Conservation (phyloP, 805 yeast genomes). For the Wickerhamiella cacticola region DNA sequence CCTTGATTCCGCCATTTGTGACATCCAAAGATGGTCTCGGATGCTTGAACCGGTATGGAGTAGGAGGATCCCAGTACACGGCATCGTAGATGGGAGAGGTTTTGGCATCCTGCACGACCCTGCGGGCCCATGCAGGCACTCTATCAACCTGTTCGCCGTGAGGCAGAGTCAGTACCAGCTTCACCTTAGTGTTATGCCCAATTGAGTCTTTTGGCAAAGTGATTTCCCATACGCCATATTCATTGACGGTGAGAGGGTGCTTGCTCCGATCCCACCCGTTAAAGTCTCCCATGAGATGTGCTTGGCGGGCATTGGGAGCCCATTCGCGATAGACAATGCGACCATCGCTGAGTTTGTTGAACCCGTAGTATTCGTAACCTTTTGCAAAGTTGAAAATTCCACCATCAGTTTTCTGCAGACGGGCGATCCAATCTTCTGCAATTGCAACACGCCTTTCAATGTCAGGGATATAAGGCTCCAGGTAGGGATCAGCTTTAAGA, state of each 20-base stretch:
- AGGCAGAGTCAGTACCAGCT: constrained; percentile 48
- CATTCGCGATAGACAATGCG: constrained; percentile 63
- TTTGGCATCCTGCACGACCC: constrained; percentile 57
- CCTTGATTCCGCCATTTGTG: constrained; percentile 34
- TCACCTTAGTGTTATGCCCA: constrained; percentile 66
- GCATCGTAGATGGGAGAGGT: constrained; percentile 56
- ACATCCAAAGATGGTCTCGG: constrained; percentile 47
- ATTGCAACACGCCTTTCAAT: constrained; percentile 53
- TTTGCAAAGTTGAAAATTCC: constrained; percentile 60
- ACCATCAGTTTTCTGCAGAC: constrained; percentile 47
- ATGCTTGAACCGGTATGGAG: constrained; percentile 48
- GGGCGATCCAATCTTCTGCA: constrained; percentile 51
- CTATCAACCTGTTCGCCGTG: constrained; percentile 65
- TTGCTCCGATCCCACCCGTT: constrained; percentile 60
- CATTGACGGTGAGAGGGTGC: constrained; percentile 47
- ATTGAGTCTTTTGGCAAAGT: constrained; percentile 55
- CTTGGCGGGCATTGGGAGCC: constrained; percentile 75
- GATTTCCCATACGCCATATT: constrained; percentile 59
- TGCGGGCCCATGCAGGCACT: constrained; percentile 75
- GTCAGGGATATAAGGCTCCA: constrained; percentile 62
- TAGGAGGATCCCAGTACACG: constrained; percentile 80
- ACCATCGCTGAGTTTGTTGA: constrained; percentile 46
- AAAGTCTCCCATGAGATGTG: constrained; percentile 83
- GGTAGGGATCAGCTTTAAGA: constrained; percentile 72
- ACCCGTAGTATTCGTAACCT: constrained; percentile 65